phyloP scores from a whole-genome alignment of 495 filamentous ascomycete genomes.

The Aspergillus egyptiacus region DNA sequence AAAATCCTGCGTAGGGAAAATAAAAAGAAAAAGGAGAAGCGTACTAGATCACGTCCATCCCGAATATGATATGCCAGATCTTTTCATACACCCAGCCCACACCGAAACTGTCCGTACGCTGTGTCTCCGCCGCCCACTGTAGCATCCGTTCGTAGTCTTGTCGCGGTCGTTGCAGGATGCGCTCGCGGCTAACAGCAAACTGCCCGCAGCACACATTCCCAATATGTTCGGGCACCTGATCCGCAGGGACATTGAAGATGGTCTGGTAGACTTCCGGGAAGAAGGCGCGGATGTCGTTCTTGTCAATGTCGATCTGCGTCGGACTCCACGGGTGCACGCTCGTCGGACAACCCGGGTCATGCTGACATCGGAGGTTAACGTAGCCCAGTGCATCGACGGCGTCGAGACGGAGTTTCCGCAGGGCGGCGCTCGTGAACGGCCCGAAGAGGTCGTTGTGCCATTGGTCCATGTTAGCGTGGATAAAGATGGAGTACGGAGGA shows the following conservation, averaged over 20 bases:
- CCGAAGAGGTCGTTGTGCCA: slow-evolving; percentile 44
- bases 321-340: slow-evolving; percentile 27
- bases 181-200: slow-evolving; percentile 42
- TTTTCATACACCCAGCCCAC: slow-evolving; percentile 41
- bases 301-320: slow-evolving; percentile 30
- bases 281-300: slow-evolving; percentile 30
- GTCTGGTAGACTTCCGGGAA: slow-evolving; percentile 32
- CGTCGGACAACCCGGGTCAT: slow-evolving; percentile 34
- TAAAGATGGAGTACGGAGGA: slow-evolving; percentile 34
- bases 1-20: neutral
- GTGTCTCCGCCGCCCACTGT: slow-evolving; percentile 33
- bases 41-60: slow-evolving; percentile 35
- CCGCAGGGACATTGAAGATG: slow-evolving; percentile 22
- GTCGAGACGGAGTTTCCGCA: slow-evolving; percentile 30
- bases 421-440: slow-evolving; percentile 21
- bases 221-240: slow-evolving; percentile 32
- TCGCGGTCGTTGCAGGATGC: slow-evolving; percentile 33
- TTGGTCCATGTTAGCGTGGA: slow-evolving; percentile 36
- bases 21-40: slow-evolving; percentile 13
- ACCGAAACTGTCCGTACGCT: slow-evolving; percentile 33
- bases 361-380: slow-evolving; percentile 38
- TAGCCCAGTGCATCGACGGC: slow-evolving; percentile 36
- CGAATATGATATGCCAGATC: slow-evolving; percentile 41
- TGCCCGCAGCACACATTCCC: slow-evolving; percentile 47
- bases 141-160: slow-evolving; percentile 41